These are phyloP conservation scores for Apophysomyces variabilis DNA, from an alignment of 371 early-diverging fungal species.

Conservation along the genomic window DNA sequence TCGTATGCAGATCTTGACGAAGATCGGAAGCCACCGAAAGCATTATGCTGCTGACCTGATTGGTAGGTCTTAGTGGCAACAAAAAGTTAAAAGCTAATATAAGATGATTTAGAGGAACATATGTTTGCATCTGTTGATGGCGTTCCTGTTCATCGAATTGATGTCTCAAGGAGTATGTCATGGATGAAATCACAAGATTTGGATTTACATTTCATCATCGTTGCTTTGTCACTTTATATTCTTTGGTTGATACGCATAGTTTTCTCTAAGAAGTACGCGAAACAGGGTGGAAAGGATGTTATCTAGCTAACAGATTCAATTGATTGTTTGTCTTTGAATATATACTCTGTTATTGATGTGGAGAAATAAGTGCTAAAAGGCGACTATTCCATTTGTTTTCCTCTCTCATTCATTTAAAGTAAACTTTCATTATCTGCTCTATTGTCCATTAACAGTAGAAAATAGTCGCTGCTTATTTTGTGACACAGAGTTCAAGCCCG, in stretches of 20 bases:
- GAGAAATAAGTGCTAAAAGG: no score
- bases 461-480: no score
- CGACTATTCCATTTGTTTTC: no score
- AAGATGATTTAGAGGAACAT: slow-evolving; percentile 8
- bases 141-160: slow-evolving; percentile 1
- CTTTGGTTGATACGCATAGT: neutral
- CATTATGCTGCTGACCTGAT: slow-evolving; percentile 13
- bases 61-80: slow-evolving; percentile 4
- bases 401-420: no score
- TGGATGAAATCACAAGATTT: slow-evolving; percentile 9
- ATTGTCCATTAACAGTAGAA: no score
- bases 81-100: neutral
- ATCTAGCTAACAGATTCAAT: neutral
- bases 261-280: neutral
- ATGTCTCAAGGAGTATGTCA: neutral
- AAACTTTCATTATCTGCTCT: no score
- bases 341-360: no score
- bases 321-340: no score
- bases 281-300: neutral
- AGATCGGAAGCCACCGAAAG: slow-evolving; percentile 10
- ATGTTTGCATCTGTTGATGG: slow-evolving; percentile 7
- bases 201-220: neutral
- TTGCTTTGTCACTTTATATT: neutral
- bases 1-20: slow-evolving; percentile 1
- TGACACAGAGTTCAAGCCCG: no score